Evolutionary conservation across 768 basidiomycete species (phyloP), one percentile per base, ranked within the genome.

Genomic region (Rhodocollybia butyracea): DNA sequence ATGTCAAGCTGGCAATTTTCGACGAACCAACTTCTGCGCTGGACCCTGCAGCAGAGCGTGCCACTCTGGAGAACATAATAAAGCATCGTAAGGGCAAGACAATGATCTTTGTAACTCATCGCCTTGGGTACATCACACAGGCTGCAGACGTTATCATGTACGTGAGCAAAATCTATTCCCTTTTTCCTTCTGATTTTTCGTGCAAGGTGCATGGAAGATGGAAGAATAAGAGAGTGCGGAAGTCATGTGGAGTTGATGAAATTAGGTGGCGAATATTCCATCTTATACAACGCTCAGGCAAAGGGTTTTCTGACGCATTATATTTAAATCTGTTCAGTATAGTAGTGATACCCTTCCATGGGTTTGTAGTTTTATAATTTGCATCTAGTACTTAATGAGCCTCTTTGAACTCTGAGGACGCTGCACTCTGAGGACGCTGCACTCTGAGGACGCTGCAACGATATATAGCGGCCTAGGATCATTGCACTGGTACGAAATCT

Each of bases 21-120:
- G 85, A 86, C 57, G 84, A 86, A 61, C 82, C 84, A 0, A 83
- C 75, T 36, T 81, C 82, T 0, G 76, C 80, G 2, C 59, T 85
- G 38, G 85, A 86, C 51, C 75, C 85, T 8, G 66, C 77, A 41
- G 78, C 73, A 0, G 85, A 87, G 62, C 73, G 70, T 13, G 67
- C 74, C 1, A 67, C 85, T 11, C 74, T 83, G 51, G 59, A 71
- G 15, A 66, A 68, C 10, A 63, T 84, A 31, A 66, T 70, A 3
- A 59, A 63, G 1, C 59, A 63, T 26, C 70, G 77, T 4, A 61
- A 67, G 12, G 81, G 77, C 1, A 83, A 78, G 66, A 85, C 82
- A 0, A 72, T 81, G 66, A 66, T 86, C 12, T 74, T 83, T 40
- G 80, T 84, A 6, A 81, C 80, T 0, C 84, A 86, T 60, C 72